A percentile compares a stretch with the other conserved stretches of the same genome.
phyloP scores from a whole-genome alignment of 768 basidiomycete species.

The Inosperma sp. region DNA sequence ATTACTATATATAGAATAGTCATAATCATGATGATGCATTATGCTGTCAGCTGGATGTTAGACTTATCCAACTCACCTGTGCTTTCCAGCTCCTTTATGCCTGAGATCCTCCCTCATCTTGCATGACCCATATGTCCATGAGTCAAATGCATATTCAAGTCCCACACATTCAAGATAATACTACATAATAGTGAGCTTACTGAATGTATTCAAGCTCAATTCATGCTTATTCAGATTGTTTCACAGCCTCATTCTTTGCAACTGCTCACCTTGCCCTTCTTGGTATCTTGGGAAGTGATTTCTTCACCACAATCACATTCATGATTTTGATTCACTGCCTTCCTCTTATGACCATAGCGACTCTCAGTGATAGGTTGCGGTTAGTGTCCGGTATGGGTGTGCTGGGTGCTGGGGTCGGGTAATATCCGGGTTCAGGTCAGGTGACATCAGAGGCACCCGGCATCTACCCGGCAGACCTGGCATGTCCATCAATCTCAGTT shows the following conservation, averaged over 20 bases:
- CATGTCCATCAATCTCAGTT: too few relatives aligned
- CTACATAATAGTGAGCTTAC: conserved; percentile 1
- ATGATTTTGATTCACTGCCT: neutral
- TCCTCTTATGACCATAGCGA: neutral
- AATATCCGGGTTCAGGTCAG: too few relatives aligned
- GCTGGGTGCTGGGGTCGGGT: too few relatives aligned
- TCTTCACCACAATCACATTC: conserved; percentile 2
- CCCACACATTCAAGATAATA: conserved; percentile 3
- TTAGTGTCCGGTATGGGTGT: too few relatives aligned
- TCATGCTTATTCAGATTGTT: conserved; percentile 4
- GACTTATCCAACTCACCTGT: neutral
- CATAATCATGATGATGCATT: neutral
- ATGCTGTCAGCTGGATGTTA: too few relatives aligned
- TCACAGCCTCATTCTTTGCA: conserved; percentile 9
- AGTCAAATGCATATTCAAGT: conserved; percentile 1
- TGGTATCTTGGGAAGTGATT: neutral
- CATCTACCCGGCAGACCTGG: too few relatives aligned
- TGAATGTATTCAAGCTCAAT: neutral
- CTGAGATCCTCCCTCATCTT: conserved; percentile 3
- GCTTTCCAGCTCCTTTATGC: conserved; percentile 2
- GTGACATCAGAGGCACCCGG: too few relatives aligned
- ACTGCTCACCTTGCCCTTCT: neutral
- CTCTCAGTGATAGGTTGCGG: neutral
- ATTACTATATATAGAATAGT: conserved; percentile 2
- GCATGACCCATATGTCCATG: conserved; percentile 1